These are phyloP conservation scores for Jaminaea rosea DNA, from an alignment of 1,284 basidiomycete genomes.

Conservation along the genomic window DNA sequence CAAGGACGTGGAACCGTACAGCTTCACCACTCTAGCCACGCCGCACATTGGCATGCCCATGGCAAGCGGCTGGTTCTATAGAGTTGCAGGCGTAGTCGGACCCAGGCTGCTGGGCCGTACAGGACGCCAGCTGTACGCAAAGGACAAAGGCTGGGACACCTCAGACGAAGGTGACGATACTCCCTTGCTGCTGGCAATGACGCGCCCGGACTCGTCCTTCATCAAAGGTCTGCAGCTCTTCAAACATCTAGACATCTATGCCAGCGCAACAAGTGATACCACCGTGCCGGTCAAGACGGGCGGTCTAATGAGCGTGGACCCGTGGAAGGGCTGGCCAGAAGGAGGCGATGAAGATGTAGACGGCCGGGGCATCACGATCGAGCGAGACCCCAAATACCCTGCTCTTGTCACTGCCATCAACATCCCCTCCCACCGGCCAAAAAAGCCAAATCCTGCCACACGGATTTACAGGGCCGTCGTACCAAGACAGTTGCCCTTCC, in stretches of 20 bases:
- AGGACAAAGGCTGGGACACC: not conserved
- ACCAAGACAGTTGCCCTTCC: slow-evolving; percentile 12
- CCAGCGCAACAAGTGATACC: slow-evolving; percentile 57
- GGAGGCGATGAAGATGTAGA: slow-evolving; percentile 5
- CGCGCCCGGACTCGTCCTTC: slow-evolving; percentile 60
- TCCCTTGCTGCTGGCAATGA: slow-evolving; percentile 24
- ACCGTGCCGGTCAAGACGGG: slow-evolving; percentile 38
- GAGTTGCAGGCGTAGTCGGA: slow-evolving; percentile 57
- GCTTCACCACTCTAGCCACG: slow-evolving; percentile 73
- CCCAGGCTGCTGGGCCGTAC: slow-evolving; percentile 70
- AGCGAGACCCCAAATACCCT: slow-evolving; percentile 12
- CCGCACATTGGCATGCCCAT: slow-evolving; percentile 61
- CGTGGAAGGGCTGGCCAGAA: slow-evolving; percentile 10
- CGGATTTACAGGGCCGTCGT: not conserved
- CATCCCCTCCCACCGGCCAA: not conserved
- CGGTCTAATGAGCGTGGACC: slow-evolving; percentile 19
- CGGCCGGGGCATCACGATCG: not conserved
- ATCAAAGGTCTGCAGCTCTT: slow-evolving; percentile 66
- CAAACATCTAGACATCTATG: slow-evolving; percentile 66
- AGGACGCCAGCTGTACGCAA: slow-evolving; percentile 61
- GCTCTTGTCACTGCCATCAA: slow-evolving; percentile 8
- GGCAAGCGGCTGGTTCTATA: slow-evolving; percentile 57
- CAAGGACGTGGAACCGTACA: slow-evolving; percentile 53
- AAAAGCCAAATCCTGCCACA: not conserved
- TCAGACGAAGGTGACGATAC: slow-evolving; percentile 1